Percentiles rank a stretch among this genome's conserved stretches.
Conservation (phyloP, 2,329 filamentous ascomycete genomes). For the Westerdykella ornata region DNA sequence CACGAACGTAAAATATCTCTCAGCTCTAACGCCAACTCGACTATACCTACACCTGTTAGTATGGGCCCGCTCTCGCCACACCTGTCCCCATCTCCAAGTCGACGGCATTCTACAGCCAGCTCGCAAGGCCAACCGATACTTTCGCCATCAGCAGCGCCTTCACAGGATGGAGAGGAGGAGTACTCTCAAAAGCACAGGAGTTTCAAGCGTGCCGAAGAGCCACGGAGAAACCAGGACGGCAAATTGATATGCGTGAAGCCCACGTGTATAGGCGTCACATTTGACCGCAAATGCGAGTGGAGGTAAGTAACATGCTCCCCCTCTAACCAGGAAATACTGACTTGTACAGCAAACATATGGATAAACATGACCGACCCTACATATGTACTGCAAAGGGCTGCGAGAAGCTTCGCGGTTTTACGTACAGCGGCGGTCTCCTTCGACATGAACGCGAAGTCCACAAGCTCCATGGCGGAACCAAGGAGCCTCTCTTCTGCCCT, state of each 20-base stretch:
- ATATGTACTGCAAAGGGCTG: constrained; percentile 76
- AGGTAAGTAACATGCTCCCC: constrained; percentile 57
- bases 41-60: constrained; percentile 34
- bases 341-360: constrained; percentile 80
- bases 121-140: constrained; percentile 15
- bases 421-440: constrained; percentile 83
- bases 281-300: constrained; percentile 85
- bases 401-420: constrained; percentile 88
- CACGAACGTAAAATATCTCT: constrained; percentile 30
- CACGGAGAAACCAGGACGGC: constrained; percentile 60
- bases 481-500: constrained; percentile 80
- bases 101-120: constrained; percentile 18
- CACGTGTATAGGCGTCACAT: constrained; percentile 64
- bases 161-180: constrained; percentile 19
- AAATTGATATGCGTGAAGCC: constrained; percentile 65
- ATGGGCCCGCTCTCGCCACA: constrained; percentile 25
- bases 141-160: constrained; percentile 22
- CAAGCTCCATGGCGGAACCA: constrained; percentile 79
- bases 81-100: constrained; percentile 21
- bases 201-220: constrained; percentile 43
- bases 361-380: constrained; percentile 92
- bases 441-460: constrained; percentile 93
- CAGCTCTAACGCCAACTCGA: constrained; percentile 17
- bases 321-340: constrained; percentile 24
- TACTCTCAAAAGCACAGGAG: constrained; percentile 33